A percentile compares a stretch with the other conserved stretches of the same genome.
phyloP scores from a whole-genome alignment of 2,329 filamentous ascomycete species.

The Coleophoma crateriformis region DNA sequence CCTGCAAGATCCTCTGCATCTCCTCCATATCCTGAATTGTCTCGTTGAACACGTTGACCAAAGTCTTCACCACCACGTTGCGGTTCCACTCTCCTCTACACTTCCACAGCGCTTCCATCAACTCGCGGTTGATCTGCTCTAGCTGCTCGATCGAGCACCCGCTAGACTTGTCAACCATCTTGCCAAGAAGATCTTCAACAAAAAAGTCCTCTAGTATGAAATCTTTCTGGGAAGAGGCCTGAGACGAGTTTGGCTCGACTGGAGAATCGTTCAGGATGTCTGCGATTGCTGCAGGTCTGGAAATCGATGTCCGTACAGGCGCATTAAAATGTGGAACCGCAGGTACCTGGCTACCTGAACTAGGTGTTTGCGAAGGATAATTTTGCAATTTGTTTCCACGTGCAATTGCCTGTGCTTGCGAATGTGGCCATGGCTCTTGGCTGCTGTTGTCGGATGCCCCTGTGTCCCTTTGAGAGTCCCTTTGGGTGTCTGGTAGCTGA shows the following conservation, averaged over 20 bases:
- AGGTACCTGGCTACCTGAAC: conserved; percentile 27
- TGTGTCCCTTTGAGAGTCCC: conserved; percentile 15
- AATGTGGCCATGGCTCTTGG: conserved; percentile 51
- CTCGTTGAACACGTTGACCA: conserved; percentile 70
- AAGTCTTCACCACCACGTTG: conserved; percentile 58
- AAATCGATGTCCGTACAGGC: conserved; percentile 18
- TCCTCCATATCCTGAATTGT: conserved; percentile 61
- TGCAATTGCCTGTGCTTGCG: conserved; percentile 48
- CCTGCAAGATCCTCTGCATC: conserved; percentile 22
- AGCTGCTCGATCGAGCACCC: conserved; percentile 73
- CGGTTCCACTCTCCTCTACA: conserved; percentile 79
- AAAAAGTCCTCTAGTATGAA: conserved; percentile 35
- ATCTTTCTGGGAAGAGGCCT: conserved; percentile 22
- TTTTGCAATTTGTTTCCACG: conserved; percentile 28
- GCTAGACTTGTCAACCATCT: conserved; percentile 19
- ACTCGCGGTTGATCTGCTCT: conserved; percentile 82
- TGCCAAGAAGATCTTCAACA: conserved; percentile 14
- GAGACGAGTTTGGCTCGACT: conserved; percentile 20
- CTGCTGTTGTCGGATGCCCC: conserved; percentile 36
- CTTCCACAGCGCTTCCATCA: conserved; percentile 90
- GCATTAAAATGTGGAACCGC: conserved; percentile 32
- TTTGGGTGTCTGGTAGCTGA: conserved; percentile 46
- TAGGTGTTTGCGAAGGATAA: conserved; percentile 23
- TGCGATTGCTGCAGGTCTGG: conserved; percentile 18
- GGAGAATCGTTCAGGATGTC: conserved; percentile 25